Evolutionary conservation across 169 alveolate species (phyloP).

Genomic region (Plasmodium cynomolgi): DNA sequence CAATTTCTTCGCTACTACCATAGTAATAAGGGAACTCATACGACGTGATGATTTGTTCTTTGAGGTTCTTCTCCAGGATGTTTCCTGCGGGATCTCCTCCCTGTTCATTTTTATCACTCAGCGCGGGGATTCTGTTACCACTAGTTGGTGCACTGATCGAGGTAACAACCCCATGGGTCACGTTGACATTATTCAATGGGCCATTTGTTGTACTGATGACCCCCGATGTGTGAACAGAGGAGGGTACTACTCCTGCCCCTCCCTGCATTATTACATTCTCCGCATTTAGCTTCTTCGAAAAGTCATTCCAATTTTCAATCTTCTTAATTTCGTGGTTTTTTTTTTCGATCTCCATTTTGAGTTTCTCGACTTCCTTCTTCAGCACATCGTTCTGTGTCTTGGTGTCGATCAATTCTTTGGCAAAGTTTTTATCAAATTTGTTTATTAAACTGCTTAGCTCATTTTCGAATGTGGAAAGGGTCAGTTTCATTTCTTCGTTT

Average conservation of each 20-base stretch:
- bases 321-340: conserved; percentile 71
- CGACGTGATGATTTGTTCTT: neutral
- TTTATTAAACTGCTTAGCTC: conserved; percentile 70
- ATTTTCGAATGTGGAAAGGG: conserved; percentile 73
- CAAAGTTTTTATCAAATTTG: conserved; percentile 69
- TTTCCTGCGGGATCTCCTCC: neutral
- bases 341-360: conserved; percentile 60
- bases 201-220: neutral
- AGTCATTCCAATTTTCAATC: conserved; percentile 52
- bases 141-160: neutral
- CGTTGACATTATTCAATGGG: neutral
- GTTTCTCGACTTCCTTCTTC: conserved; percentile 71
- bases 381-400: conserved; percentile 64
- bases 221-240: neutral
- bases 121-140: neutral
- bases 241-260: neutral
- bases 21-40: conserved; percentile 55
- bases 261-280: neutral
- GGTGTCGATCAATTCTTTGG: conserved; percentile 72
- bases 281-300: conserved; percentile 13
- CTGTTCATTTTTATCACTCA: neutral
- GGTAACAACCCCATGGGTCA: neutral
- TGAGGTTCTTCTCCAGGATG: neutral
- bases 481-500: conserved; percentile 71
- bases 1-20: conserved; percentile 47